phyloP scores from a whole-genome alignment of 352 stramenopile genomes.

The Pythium coloratum region DNA sequence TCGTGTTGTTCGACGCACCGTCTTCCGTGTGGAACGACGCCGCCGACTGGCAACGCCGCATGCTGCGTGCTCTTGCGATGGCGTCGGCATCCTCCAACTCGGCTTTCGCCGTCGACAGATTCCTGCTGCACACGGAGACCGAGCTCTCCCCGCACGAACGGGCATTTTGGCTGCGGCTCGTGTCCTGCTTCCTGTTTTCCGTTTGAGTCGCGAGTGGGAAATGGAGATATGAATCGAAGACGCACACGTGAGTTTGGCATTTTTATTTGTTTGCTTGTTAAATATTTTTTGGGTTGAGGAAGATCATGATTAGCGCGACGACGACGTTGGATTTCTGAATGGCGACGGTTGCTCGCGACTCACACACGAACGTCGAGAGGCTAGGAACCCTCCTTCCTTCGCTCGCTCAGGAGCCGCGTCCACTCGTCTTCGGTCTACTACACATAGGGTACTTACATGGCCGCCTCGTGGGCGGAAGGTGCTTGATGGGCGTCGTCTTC shows the following conservation, averaged over 20 bases:
- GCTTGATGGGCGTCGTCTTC: neutral
- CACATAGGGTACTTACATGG: slow-evolving; percentile 7
- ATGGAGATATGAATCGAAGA: neutral
- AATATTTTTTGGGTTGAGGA: slow-evolving; percentile 29
- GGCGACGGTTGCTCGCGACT: neutral
- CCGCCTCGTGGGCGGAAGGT: neutral
- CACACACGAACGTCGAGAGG: no score
- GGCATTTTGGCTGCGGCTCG: slow-evolving; percentile 27
- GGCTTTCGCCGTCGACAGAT: slow-evolving; percentile 21
- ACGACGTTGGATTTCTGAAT: neutral
- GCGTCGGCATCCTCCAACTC: slow-evolving; percentile 7
- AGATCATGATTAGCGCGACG: neutral
- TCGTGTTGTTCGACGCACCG: slow-evolving; percentile 26
- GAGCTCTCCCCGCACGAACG: slow-evolving; percentile 21
- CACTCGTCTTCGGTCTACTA: neutral
- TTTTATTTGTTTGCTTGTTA: slow-evolving; percentile 16
- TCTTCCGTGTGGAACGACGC: slow-evolving; percentile 18
- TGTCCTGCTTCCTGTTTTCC: slow-evolving; percentile 31
- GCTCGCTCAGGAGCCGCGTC: neutral
- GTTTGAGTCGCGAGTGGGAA: slow-evolving; percentile 4
- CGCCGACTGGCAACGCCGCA: slow-evolving; percentile 20
- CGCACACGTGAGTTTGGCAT: neutral
- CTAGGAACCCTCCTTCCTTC: neutral
- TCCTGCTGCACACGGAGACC: slow-evolving; percentile 15
- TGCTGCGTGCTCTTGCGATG: slow-evolving; percentile 13